Base-by-base conservation (phyloP, 768 basidiomycete species). In the Collybia mongolica region DNA sequence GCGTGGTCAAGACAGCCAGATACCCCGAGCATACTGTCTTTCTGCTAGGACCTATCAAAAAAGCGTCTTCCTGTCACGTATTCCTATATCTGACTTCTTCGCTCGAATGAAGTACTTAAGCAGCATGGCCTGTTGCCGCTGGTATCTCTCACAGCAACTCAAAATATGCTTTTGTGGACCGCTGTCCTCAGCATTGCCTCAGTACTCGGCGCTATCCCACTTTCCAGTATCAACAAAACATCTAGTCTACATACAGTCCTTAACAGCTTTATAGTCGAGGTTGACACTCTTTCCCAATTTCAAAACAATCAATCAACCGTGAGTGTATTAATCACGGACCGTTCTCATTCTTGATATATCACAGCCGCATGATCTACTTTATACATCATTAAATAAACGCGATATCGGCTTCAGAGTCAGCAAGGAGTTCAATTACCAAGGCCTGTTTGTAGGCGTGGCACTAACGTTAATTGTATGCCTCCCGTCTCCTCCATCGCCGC, bases 361-460 rank as follows among this genome's bases (percentile, higher is more conserved):
- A 32, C 51, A 83, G 81, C 67, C 73, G 11, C 79, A 82, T 52
- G 75, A 76, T 49, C 57, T 61, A 11, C 61, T 86, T 18, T 85
- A 86, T 57, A 62, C 63, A 6, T 68, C 64, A 23, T 57, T 82
- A 45, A 68, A 66, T 54, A 71, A 72, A 54, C 72, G 79, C 17
- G 70, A 61, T 14, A 67, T 82, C 17, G 52, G 60, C 1, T 78
- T 79, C 53, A 57, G 72, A 17, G 73, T 83, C 6, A 67, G 72
- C 48, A 76, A 72, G 56, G 80, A 80, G 54, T 88, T 73, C 66
- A 71, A 83, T 44, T 58, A 72, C 0, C 65, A 68, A 2, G 79
- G 74, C 1, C 51, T 88, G 9, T 85, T 88, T 58, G 67, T 82
- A 23, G 86, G 86, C 3, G 84, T 80, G 23, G 71, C 80, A 26